phyloP scores from a whole-genome alignment of 805 yeast genomes.

The Yamadazyma olivae region DNA sequence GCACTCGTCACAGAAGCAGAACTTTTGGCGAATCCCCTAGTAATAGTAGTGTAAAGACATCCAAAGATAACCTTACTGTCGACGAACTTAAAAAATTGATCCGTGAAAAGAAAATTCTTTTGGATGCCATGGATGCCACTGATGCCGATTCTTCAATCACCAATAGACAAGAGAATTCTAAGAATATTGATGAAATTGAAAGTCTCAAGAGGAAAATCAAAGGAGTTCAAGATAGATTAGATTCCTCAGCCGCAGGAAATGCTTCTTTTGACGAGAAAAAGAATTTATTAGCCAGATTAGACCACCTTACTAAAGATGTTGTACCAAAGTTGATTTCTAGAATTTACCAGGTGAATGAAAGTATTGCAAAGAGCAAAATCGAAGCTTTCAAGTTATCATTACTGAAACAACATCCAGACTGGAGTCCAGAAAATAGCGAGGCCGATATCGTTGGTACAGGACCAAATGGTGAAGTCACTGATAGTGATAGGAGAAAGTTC shows the following conservation, averaged over 20 bases:
- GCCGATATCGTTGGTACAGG: slow-evolving; percentile 71
- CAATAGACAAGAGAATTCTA: slow-evolving; percentile 30
- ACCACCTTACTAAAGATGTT: slow-evolving; percentile 56
- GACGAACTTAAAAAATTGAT: slow-evolving; percentile 61
- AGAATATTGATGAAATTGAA: slow-evolving; percentile 57
- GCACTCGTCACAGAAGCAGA: slow-evolving; percentile 56
- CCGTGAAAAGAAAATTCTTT: slow-evolving; percentile 66
- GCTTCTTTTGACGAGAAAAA: slow-evolving; percentile 45
- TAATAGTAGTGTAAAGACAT: slow-evolving; percentile 15
- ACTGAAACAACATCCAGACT: slow-evolving; percentile 63
- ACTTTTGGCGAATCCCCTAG: slow-evolving; percentile 15
- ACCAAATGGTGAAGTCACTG: slow-evolving; percentile 82
- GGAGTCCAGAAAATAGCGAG: slow-evolving; percentile 38
- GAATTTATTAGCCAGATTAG: slow-evolving; percentile 54
- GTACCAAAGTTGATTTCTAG: slow-evolving; percentile 69
- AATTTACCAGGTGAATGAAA: slow-evolving; percentile 62
- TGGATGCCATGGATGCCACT: slow-evolving; percentile 70
- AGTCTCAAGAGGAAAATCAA: slow-evolving; percentile 59
- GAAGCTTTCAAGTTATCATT: slow-evolving; percentile 57
- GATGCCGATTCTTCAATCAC: slow-evolving; percentile 42
- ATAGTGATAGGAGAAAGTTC: slow-evolving; percentile 75
- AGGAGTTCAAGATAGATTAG: slow-evolving; percentile 39
- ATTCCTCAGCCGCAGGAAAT: slow-evolving; percentile 19
- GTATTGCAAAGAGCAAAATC: slow-evolving; percentile 64
- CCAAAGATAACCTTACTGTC: slow-evolving; percentile 38